phyloP scores from a whole-genome alignment of 768 basidiomycete species.

The Kwoniella mangroviensis region DNA sequence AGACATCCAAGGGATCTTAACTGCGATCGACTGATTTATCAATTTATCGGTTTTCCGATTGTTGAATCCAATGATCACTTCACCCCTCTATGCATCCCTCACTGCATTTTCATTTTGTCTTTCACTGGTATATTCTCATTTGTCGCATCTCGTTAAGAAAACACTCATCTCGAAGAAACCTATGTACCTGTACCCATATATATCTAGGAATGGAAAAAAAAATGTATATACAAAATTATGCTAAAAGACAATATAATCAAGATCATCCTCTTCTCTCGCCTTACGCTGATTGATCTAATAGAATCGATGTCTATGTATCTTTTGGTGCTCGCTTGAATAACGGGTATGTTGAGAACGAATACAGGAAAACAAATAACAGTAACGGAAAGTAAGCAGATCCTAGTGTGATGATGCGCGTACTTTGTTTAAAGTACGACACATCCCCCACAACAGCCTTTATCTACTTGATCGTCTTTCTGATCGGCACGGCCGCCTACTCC shows the following conservation, averaged over 20 bases:
- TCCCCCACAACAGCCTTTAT: slow-evolving; percentile 57
- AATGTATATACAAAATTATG: slow-evolving; percentile 23
- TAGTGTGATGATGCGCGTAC: too few relatives aligned
- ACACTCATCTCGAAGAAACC: not conserved
- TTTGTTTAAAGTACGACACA: slow-evolving; percentile 53
- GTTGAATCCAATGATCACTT: not conserved
- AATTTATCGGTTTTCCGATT: not conserved
- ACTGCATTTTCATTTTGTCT: not conserved
- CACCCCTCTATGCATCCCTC: too few relatives aligned
- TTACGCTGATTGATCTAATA: not conserved
- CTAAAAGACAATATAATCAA: slow-evolving; percentile 20
- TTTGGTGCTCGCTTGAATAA: not conserved
- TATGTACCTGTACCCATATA: not conserved
- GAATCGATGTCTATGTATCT: not conserved
- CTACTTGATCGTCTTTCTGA: slow-evolving; percentile 48
- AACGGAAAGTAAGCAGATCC: not conserved
- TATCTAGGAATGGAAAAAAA: not conserved
- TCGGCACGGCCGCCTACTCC: slow-evolving; percentile 44
- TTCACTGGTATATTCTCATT: not conserved
- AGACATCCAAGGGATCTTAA: too few relatives aligned
- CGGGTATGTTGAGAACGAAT: not conserved
- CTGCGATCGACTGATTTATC: too few relatives aligned
- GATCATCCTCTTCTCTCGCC: not conserved
- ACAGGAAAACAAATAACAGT: not conserved
- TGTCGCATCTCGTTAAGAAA: not conserved